phyloP scores from a whole-genome alignment of 2,329 filamentous ascomycete species.

The Penicillium sp. region DNA sequence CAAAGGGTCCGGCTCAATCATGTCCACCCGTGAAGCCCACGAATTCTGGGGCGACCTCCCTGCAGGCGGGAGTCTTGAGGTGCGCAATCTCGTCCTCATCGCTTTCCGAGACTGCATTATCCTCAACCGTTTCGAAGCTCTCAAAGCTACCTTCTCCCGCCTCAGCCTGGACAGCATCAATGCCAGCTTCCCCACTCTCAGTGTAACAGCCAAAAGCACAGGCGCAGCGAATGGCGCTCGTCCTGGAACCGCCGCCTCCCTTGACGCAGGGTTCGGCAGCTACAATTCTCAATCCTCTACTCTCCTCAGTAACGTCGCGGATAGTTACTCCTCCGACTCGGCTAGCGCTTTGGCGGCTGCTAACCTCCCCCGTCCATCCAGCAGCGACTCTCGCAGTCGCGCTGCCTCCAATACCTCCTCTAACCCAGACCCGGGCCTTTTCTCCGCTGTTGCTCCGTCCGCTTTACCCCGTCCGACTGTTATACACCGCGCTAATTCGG shows the following conservation, averaged over 20 bases:
- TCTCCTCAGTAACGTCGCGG: conserved; percentile 68
- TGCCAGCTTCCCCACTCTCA: conserved; percentile 50
- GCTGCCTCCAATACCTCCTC: conserved; percentile 82
- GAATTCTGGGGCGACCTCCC: conserved; percentile 79
- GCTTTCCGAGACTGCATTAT: conserved; percentile 89
- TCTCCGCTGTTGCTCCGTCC: conserved; percentile 48
- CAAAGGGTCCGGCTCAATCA: conserved; percentile 77
- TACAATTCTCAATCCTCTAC: conserved; percentile 81
- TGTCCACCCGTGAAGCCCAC: conserved; percentile 76
- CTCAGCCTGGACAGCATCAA: conserved; percentile 80
- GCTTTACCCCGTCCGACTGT: conserved; percentile 33
- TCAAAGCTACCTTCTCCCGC: conserved; percentile 88
- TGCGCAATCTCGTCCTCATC: conserved; percentile 84
- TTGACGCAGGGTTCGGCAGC: conserved; percentile 75
- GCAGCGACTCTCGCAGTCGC: conserved; percentile 62
- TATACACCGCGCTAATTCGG: conserved; percentile 36
- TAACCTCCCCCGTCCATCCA: conserved; percentile 19
- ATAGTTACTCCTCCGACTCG: conserved; percentile 56
- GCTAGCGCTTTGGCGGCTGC: conserved; percentile 41
- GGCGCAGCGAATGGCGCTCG: conserved; percentile 51
- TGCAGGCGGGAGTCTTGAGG: conserved; percentile 71
- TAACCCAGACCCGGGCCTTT: conserved; percentile 49
- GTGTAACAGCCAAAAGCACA: conserved; percentile 47
- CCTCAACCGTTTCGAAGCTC: conserved; percentile 81
- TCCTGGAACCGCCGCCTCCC: conserved; percentile 73